Conservation (phyloP, 2,329 filamentous ascomycete species). For the Colletotrichum salicis region DNA sequence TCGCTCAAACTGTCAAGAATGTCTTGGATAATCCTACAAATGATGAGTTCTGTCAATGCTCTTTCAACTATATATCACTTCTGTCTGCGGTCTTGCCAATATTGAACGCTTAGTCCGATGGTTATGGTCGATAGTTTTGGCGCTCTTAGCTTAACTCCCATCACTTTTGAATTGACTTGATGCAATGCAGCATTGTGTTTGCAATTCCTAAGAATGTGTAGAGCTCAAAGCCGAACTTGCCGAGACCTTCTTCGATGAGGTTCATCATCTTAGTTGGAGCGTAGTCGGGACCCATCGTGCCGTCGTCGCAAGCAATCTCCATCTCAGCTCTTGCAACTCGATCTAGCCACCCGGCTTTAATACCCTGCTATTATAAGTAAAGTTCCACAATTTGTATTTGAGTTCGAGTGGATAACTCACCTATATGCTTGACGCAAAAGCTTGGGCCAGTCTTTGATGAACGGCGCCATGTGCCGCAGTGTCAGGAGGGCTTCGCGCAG, state of each 20-base stretch:
- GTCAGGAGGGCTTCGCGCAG: no score
- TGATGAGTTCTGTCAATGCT: no score
- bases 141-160: no score
- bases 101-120: no score
- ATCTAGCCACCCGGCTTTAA: neutral
- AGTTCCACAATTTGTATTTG: neutral
- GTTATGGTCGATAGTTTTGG: no score
- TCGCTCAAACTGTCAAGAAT: no score
- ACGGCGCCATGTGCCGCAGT: conserved; percentile 47
- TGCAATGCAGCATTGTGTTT: no score
- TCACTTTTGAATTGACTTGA: no score
- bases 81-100: no score
- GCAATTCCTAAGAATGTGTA: no score
- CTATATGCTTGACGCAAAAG: neutral
- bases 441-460: conserved; percentile 40
- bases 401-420: neutral
- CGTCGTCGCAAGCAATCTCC: neutral
- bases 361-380: neutral
- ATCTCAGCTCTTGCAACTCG: neutral
- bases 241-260: neutral
- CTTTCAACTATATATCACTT: no score
- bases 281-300: conserved; percentile 3
- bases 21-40: no score
- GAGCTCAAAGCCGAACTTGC: neutral
- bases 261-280: neutral